These are phyloP conservation scores for Verticillium nonalfalfae DNA, from an alignment of 2,329 filamentous ascomycete genomes.

Conservation along the genomic window DNA sequence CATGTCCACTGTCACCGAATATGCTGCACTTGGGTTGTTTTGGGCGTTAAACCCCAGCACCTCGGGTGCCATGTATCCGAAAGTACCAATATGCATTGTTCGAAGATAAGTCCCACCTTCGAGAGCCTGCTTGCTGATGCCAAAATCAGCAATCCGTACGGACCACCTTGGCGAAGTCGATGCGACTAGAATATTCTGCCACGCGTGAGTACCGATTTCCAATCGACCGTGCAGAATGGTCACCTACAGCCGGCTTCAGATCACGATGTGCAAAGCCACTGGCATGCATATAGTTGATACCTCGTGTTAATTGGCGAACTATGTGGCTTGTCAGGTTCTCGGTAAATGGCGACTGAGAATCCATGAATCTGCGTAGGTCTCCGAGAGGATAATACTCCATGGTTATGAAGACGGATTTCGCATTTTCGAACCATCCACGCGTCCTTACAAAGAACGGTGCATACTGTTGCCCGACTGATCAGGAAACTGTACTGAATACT, in stretches of 20 bases:
- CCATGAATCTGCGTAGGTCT: constrained; percentile 13
- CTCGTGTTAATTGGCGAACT: constrained; percentile 8
- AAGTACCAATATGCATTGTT: constrained; percentile 6
- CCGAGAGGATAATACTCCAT: constrained; percentile 18
- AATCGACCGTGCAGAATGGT: not conserved
- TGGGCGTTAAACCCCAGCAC: constrained; percentile 1
- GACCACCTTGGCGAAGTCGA: constrained; percentile 10
- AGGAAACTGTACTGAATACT: no score
- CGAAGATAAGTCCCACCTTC: not conserved
- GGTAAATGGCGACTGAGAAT: not conserved
- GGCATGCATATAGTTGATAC: constrained; percentile 11
- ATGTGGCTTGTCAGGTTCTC: constrained; percentile 6
- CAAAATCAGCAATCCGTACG: constrained; percentile 16
- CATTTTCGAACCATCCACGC: constrained; percentile 15
- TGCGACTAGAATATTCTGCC: constrained; percentile 13
- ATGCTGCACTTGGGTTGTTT: not conserved
- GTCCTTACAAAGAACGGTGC: constrained; percentile 13
- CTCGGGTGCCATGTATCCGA: constrained; percentile 13
- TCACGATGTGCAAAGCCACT: constrained; percentile 14
- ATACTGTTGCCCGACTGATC: constrained; percentile 12
- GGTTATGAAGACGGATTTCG: constrained; percentile 12
- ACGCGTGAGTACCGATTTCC: not conserved
- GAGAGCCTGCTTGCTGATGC: constrained; percentile 14
- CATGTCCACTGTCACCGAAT: constrained; percentile 13
- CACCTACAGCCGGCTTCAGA: constrained; percentile 9